A percentile compares a stretch with the other conserved stretches of the same genome.
Conservation (phyloP, 805 yeast species). For the Debaryomyces prosopidis region DNA sequence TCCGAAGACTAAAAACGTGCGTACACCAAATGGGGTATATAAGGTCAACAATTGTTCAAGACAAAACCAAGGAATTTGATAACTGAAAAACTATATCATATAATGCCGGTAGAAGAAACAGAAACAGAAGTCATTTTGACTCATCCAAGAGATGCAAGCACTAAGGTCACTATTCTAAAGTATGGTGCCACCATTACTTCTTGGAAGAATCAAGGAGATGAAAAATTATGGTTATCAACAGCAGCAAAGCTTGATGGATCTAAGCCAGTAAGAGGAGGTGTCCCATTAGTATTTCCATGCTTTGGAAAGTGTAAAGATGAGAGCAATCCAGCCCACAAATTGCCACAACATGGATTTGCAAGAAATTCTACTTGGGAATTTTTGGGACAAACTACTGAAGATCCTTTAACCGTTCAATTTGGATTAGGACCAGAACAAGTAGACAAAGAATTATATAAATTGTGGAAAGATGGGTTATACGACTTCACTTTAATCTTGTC, state of each 20-base stretch:
- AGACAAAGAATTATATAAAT: constrained; percentile 53
- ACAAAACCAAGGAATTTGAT: background rate
- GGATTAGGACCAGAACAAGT: constrained; percentile 88
- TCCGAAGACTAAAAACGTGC: background rate
- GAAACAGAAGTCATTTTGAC: constrained; percentile 62
- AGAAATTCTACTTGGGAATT: constrained; percentile 91
- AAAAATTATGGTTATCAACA: constrained; percentile 78
- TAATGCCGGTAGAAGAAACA: constrained; percentile 68
- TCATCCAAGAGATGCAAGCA: constrained; percentile 49
- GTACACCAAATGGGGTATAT: background rate
- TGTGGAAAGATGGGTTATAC: constrained; percentile 53
- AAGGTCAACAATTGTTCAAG: background rate
- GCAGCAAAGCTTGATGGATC: constrained; percentile 89
- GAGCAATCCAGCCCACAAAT: constrained; percentile 53
- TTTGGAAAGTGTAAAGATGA: constrained; percentile 70
- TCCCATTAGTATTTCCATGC: constrained; percentile 93
- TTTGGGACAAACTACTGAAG: constrained; percentile 76
- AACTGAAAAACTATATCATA: background rate
- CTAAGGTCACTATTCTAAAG: constrained; percentile 69
- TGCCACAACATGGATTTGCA: constrained; percentile 98
- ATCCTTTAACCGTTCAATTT: constrained; percentile 78
- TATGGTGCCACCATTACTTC: constrained; percentile 89
- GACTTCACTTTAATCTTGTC: constrained; percentile 81
- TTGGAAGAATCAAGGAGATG: constrained; percentile 70
- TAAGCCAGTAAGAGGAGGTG: constrained; percentile 95